Conservation (phyloP, 192 early-diverging fungal genomes). For the Irineochytrium annulatum region DNA sequence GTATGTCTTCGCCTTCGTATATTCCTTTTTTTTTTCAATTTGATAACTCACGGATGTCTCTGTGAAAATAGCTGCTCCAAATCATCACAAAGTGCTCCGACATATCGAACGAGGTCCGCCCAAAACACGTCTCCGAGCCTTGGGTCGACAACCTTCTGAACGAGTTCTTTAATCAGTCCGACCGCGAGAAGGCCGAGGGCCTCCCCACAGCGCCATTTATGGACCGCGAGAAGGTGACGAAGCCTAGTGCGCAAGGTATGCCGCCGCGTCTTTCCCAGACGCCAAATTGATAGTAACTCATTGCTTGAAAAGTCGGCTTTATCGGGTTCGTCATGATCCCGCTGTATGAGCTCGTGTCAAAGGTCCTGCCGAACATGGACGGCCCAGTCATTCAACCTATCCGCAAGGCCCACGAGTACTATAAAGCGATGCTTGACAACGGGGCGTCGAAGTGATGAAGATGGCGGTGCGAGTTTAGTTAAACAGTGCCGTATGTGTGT, state of each 20-base stretch:
- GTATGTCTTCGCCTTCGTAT: too few relatives aligned
- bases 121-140: conserved; percentile 44
- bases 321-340: conserved; percentile 54
- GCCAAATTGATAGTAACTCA: conserved; percentile 4
- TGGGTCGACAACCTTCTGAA: conserved; percentile 52
- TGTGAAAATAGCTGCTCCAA: conserved; percentile 39
- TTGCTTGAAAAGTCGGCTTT: conserved; percentile 32
- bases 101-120: conserved; percentile 56
- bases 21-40: background rate
- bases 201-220: conserved; percentile 47
- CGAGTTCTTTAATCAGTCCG: conserved; percentile 50
- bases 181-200: conserved; percentile 47
- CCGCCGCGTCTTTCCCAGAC: background rate
- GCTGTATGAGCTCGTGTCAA: conserved; percentile 41
- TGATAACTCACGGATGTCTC: background rate
- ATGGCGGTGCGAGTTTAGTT: too few relatives aligned
- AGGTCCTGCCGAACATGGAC: conserved; percentile 45
- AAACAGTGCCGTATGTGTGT: too few relatives aligned
- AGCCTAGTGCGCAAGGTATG: conserved; percentile 38
- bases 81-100: conserved; percentile 55
- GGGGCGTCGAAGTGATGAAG: too few relatives aligned
- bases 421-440: conserved; percentile 40
- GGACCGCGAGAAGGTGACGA: conserved; percentile 55
- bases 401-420: conserved; percentile 37
- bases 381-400: conserved; percentile 39